Evolutionary conservation across 2,329 filamentous ascomycete genomes (phyloP), one percentile per base, ranked within the genome.

Genomic region (Pezicula radicicola): DNA sequence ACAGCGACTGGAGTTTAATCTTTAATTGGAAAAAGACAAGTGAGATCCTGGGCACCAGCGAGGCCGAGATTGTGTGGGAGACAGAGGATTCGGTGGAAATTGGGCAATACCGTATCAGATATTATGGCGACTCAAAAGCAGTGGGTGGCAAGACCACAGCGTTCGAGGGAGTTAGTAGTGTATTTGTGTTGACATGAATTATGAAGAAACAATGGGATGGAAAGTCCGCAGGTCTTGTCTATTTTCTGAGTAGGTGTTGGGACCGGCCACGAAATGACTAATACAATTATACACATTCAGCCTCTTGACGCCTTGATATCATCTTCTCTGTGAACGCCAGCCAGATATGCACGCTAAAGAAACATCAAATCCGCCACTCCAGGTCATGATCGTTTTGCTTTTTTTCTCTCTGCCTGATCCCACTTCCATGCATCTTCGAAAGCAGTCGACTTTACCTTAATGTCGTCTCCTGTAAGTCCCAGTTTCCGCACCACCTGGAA

Each of bases 401-500:
- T 67, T 49, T 55, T 61, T 28, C 66, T 59, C 49, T 66, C 61
- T 18, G n/a, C 33, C 41, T 58, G 56, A 53, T 69, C 66, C 49
- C 56, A 63, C 33, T 57, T 69, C 83, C 84, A 87, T 0, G 76
- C 75, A 65, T 89, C 84, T 70, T 94, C 89, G 65, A 94, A 94
- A 15, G 81, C 63, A 2, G 86, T 87, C 55, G 73, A 71, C 62
- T 75, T 79, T 47, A 65, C 64, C 33, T 71, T 73, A 19, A 80
- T 69, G 59, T 81, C 73, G 33, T 75, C 73, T 48, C 83, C 77
- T 39, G 75, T 75, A 54, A 95, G 79, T 55, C 87, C 87, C 57
- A 97, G 71, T 53, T 83, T 80, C 41, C 92, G 77, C 3, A 97
- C 88, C 21, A 97, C 88, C 66, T 95, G 87, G 79, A 97, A 94